Evolutionary conservation across 768 basidiomycete genomes (phyloP), one percentile per base, ranked within the genome.

Genomic region (Russula brevipes): DNA sequence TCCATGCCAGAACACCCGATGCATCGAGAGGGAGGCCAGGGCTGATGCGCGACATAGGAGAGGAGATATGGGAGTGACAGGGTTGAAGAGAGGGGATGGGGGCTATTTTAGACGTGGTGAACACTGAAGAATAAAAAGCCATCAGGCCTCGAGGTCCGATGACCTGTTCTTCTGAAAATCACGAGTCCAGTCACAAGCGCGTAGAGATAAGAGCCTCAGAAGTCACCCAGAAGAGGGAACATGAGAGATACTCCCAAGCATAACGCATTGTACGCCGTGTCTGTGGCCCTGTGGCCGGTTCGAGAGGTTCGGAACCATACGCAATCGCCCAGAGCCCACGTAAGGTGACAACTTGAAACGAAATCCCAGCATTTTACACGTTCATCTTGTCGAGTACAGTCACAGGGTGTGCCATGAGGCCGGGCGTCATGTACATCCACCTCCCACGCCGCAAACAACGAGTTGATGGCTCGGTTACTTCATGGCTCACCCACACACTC

Each of bases 1-100:
- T 60, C 42, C 35, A 60, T 5, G 47, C 50, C 24, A 64, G 17
- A 49, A 60, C 38, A 39, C 58, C 58, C 1, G 63, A 54, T 33
- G 47, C 63, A 47, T 64, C 58, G 7, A 55, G 41, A 4, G 58
- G 16, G 11, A 41, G 58, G 0, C 38, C 35, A 19, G 46, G 5
- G 16, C 16, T 45, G 4, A 7, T 9, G 12, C 11, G 17, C 16
- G 54, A 12, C 46, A 64, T 51, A 16, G 46, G 57, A 41, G 0
- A 8, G 38, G 19, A 10, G 17, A 6, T 4, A 50, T 6, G 8
- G 17, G 36, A 6, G 44, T 41, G 38, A 31, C 11, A 19, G 39
- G 14, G 12, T 11, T 19, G 16, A 39, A 35, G 49, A 59, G 41
- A 46, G 31, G 17, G 16, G 24, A 24, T 17, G n/a, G 19, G 11